A percentile compares a stretch with the other conserved stretches of the same genome.
Evolutionary conservation across 2,329 filamentous ascomycete genomes (phyloP).

Genomic region (Fusarium virguliforme): DNA sequence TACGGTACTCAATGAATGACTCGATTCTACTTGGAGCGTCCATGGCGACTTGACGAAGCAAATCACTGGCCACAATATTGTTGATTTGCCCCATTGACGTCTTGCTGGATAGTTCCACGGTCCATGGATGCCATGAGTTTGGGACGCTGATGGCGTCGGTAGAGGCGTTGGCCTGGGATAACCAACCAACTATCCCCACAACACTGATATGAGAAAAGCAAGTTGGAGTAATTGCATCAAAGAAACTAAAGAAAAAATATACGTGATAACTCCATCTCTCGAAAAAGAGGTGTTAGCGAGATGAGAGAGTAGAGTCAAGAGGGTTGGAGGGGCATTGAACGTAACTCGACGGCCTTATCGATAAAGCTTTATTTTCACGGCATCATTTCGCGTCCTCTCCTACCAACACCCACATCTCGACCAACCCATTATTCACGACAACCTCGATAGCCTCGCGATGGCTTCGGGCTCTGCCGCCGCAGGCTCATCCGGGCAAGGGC

Average conservation of each 20-base stretch:
- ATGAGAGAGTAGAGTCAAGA: not conserved
- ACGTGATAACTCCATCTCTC: not conserved
- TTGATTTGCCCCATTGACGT: not conserved
- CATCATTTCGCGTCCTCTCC: conserved; percentile 16
- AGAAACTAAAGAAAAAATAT: not conserved
- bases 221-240: too few relatives aligned
- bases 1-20: not conserved
- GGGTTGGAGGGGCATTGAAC: conserved; percentile 27
- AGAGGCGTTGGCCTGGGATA: not conserved
- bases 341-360: conserved; percentile 44
- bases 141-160: too few relatives aligned
- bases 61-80: not conserved
- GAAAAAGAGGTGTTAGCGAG: not conserved
- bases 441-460: conserved; percentile 45
- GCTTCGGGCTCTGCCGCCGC: conserved; percentile 47
- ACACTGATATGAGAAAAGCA: not conserved
- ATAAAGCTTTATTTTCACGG: conserved; percentile 51
- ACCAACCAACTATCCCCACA: not conserved
- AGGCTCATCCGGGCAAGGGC: conserved; percentile 48
- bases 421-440: conserved; percentile 18
- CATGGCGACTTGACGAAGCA: too few relatives aligned
- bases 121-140: too few relatives aligned
- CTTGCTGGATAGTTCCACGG: too few relatives aligned
- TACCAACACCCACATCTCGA: conserved; percentile 3
- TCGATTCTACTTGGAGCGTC: not conserved